phyloP scores from a whole-genome alignment of 1,139 yeast genomes.

The Scheffersomyces parashehatae region DNA sequence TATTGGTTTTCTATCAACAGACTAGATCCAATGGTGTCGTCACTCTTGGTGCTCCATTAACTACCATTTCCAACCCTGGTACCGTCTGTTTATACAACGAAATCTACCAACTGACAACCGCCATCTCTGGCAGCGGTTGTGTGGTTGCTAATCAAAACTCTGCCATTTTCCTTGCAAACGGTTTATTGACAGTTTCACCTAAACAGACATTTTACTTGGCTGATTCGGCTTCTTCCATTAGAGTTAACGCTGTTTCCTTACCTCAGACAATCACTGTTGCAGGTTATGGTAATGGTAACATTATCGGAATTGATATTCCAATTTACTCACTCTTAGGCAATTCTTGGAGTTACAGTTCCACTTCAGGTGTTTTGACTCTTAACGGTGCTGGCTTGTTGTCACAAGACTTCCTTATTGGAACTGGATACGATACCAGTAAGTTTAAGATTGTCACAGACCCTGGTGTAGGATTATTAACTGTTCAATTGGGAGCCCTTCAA shows the following conservation, averaged over 20 bases:
- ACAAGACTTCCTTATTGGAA: slow-evolving; percentile 19
- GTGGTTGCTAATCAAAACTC: slow-evolving; percentile 23
- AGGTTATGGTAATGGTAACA: slow-evolving; percentile 34
- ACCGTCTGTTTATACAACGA: slow-evolving; percentile 29
- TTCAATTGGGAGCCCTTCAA: slow-evolving; percentile 17
- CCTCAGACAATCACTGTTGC: slow-evolving; percentile 26
- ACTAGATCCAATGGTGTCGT: slow-evolving; percentile 19
- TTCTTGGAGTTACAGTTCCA: slow-evolving; percentile 9
- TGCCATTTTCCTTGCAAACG: slow-evolving; percentile 18
- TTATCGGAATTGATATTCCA: slow-evolving; percentile 22
- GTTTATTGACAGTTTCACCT: slow-evolving; percentile 15
- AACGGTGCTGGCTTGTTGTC: slow-evolving; percentile 1
- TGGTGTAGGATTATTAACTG: slow-evolving; percentile 11
- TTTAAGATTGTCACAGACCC: slow-evolving; percentile 17
- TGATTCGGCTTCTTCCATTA: slow-evolving; percentile 17
- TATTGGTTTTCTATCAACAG: slow-evolving; percentile 23
- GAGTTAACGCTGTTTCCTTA: slow-evolving; percentile 18
- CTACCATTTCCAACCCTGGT: slow-evolving; percentile 27
- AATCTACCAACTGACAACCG: slow-evolving; percentile 25
- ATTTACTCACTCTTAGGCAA: slow-evolving; percentile 13
- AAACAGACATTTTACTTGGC: slow-evolving; percentile 26
- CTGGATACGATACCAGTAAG: slow-evolving; percentile 16
- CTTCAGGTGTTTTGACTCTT: slow-evolving; percentile 18
- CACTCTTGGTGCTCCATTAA: slow-evolving; percentile 20
- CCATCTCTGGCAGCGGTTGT: slow-evolving; percentile 32